Base-by-base conservation (phyloP, 805 yeast species). In the Candida maesae region DNA sequence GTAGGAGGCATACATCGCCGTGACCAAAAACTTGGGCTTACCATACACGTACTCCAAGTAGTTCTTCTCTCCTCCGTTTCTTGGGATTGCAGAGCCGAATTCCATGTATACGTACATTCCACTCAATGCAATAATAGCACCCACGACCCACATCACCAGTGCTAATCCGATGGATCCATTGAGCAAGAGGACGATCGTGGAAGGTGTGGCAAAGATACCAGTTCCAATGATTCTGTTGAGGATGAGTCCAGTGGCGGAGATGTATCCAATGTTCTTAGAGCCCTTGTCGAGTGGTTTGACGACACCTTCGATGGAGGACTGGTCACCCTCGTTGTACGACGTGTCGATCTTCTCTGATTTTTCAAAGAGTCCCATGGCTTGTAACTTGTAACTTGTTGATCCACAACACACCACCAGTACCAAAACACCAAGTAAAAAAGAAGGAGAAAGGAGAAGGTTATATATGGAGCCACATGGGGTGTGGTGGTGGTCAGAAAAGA, bases 11-110 rank as follows among this genome's bases (percentile, higher is more conserved):
- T 76, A 79, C 67, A 76, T 68, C 15, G 74, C 76, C 20, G 85
- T 79, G 34, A 81, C 73, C 44, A 86, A 67, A 56, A 81, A 84
- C 58, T 67, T 73, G 31, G 95, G 95, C 51, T 74, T 78, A 36
- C 69, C 70, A 65, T 71, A 86, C 36, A 84, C 75, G 51, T 73
- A 81, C 59, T 85, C 93, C 52, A 86, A 64, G 58, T 86, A 86
- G 55, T 83, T 84, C 63, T 84, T 84, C 57, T 86, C 95, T 51
- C 93, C 95, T 50, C 95, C 95, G 55, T 85, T 84, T 64, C 83
- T 76, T 35, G 87, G 86, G 42, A 84, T 77, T 32, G 81, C 81
- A 5, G 84, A 75, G 13, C 95, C 95, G 59, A 83, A 81, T 57
- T 84, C 93, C 79, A 84, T 77, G 60, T 84, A 85, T 3, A 81